Conservation (phyloP, 805 yeast genomes). For the Wickerhamomyces canadensis region DNA sequence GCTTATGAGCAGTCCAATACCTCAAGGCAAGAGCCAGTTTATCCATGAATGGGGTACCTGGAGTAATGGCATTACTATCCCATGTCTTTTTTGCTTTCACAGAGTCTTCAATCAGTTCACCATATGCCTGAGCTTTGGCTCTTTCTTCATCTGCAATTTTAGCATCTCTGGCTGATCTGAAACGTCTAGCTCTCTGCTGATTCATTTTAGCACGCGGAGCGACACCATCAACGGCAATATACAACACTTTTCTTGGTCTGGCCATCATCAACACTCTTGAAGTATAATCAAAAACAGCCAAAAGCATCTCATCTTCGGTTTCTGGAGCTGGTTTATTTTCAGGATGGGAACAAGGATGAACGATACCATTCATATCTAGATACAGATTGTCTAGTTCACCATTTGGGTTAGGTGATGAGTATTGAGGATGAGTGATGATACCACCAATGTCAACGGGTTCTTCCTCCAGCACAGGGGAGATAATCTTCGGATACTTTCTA, state of each 20-base stretch:
- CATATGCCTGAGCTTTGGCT: slow-evolving; percentile 32
- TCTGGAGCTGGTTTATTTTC: slow-evolving; percentile 95
- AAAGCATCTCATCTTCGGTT: slow-evolving; percentile 94
- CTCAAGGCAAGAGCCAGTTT: slow-evolving; percentile 74
- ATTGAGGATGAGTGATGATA: slow-evolving; percentile 56
- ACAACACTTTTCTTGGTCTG: slow-evolving; percentile 83
- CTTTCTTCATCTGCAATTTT: slow-evolving; percentile 68
- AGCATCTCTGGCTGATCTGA: slow-evolving; percentile 89
- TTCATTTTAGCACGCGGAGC: slow-evolving; percentile 99
- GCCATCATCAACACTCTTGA: slow-evolving; percentile 91
- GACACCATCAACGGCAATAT: slow-evolving; percentile 98
- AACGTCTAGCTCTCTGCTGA: slow-evolving; percentile 92
- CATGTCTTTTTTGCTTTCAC: slow-evolving; percentile 71
- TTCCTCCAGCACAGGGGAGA: slow-evolving; percentile 83
- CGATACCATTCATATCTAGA: slow-evolving; percentile 98
- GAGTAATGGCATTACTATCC: slow-evolving; percentile 97
- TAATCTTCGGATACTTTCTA: slow-evolving; percentile 86
- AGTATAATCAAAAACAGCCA: slow-evolving; percentile 89
- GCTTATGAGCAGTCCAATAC: slow-evolving; percentile 89
- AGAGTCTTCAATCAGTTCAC: slow-evolving; percentile 73
- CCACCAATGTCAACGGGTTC: slow-evolving; percentile 55
- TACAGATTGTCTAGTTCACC: slow-evolving; percentile 94
- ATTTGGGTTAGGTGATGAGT: slow-evolving; percentile 79
- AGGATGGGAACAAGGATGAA: slow-evolving; percentile 98
- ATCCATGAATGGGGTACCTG: slow-evolving; percentile 98